Evolutionary conservation across 495 filamentous ascomycete species (phyloP).

Genomic region (Tuber indicum): DNA sequence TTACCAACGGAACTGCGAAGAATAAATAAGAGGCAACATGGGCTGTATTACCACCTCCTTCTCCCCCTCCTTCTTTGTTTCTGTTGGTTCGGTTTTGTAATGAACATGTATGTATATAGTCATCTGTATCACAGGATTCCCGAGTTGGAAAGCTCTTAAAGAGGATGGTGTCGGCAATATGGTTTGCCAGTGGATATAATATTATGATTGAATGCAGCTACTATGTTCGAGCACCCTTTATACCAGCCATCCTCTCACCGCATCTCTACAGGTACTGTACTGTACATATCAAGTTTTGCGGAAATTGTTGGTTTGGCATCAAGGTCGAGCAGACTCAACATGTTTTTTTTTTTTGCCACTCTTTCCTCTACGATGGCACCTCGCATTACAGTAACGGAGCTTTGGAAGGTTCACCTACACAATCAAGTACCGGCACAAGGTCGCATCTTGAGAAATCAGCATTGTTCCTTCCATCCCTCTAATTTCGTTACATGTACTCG

Average conservation of each 20-base stretch:
- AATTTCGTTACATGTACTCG: not conserved
- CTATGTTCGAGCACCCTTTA: not conserved
- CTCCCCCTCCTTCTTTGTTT: not conserved
- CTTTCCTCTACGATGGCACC: not conserved
- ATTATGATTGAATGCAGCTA: not conserved
- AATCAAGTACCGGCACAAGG: not conserved
- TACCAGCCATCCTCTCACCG: not conserved
- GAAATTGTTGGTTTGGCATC: not conserved
- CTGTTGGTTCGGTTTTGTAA: not conserved
- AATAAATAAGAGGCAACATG: conserved; percentile 5
- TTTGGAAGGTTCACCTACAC: not conserved
- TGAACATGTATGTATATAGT: not conserved
- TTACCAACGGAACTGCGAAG: conserved; percentile 55
- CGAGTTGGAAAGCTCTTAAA: not conserved
- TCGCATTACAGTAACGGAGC: not conserved
- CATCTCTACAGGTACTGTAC: not conserved
- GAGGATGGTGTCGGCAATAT: not conserved
- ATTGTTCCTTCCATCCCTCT: not conserved
- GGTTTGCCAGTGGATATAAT: not conserved
- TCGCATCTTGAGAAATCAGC: not conserved
- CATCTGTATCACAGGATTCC: not conserved
- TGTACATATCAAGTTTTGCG: not conserved
- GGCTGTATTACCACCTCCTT: not conserved
- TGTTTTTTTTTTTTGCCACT: not conserved
- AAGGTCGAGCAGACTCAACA: not conserved